These are phyloP conservation scores for Neoboletus subvelutipes DNA, from an alignment of 768 basidiomycete genomes.

Conservation along the genomic window DNA sequence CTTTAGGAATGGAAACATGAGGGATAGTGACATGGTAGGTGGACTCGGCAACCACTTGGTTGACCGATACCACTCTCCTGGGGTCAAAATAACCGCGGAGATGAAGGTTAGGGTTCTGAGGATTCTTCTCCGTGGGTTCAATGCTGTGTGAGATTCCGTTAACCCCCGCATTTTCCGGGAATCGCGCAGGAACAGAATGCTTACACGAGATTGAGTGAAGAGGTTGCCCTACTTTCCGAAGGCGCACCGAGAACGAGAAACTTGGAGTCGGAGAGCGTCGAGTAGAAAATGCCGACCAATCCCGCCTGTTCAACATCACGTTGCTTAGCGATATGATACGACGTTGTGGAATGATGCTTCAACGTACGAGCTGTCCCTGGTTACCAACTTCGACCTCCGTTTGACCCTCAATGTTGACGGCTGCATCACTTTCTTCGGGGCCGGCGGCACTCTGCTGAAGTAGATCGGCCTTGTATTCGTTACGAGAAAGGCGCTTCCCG, in stretches of 20 bases:
- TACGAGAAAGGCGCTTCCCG: constrained; percentile 37
- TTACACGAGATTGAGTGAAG: constrained; percentile 42
- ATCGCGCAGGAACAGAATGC: constrained; percentile 1
- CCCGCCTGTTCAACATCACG: constrained; percentile 19
- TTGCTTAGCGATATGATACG: not conserved
- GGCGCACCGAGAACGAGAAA: constrained; percentile 37
- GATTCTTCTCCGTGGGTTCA: constrained; percentile 29
- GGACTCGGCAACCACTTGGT: constrained; percentile 34
- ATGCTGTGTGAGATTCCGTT: constrained; percentile 22
- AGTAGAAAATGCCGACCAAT: constrained; percentile 39
- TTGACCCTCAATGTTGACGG: constrained; percentile 25
- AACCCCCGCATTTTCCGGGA: not conserved
- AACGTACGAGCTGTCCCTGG: constrained; percentile 29
- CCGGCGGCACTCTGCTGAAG: constrained; percentile 28
- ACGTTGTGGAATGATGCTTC: not conserved
- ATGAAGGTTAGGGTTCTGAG: constrained; percentile 14
- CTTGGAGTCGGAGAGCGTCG: constrained; percentile 33
- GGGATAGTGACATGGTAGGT: constrained; percentile 27
- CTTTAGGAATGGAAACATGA: constrained; percentile 16
- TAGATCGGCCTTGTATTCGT: constrained; percentile 40
- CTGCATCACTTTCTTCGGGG: constrained; percentile 10
- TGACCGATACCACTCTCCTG: constrained; percentile 30
- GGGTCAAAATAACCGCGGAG: constrained; percentile 36
- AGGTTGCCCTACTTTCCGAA: constrained; percentile 28
- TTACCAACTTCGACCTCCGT: constrained; percentile 29